A percentile compares a stretch with the other conserved stretches of the same genome.
phyloP scores from a whole-genome alignment of 108 stramenopile species.

The Aureococcus anophagefferens region DNA sequence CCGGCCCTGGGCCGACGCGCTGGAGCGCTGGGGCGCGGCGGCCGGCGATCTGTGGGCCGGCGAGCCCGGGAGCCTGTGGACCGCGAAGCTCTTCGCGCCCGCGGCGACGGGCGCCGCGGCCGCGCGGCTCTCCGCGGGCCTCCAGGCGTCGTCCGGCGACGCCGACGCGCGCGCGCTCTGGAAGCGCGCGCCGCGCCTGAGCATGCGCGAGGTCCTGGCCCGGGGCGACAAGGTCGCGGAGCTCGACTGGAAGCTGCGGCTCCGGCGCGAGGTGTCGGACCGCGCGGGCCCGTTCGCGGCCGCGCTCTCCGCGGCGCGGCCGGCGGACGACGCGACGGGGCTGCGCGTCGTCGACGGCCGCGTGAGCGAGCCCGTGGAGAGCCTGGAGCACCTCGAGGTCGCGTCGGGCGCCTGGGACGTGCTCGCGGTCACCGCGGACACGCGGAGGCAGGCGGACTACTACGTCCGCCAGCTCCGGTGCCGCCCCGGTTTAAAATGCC shows the following conservation, averaged over 20 bases:
- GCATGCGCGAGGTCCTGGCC: conserved; percentile 1
- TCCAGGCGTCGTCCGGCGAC: background rate
- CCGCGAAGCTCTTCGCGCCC: conserved; percentile 10
- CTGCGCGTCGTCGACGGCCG: no score
- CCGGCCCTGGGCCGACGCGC: background rate
- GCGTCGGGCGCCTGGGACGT: background rate
- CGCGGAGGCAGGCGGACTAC: no score
- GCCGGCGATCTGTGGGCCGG: conserved; percentile 1
- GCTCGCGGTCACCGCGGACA: background rate
- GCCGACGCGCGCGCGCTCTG: background rate
- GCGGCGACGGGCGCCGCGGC: background rate
- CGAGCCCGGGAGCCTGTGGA: conserved; percentile 7
- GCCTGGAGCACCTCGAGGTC: background rate
- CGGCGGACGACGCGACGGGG: no score
- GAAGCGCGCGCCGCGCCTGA: background rate
- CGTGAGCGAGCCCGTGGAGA: no score
- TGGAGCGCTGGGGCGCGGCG: background rate
- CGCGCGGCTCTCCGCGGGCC: background rate
- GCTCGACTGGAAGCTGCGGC: conserved; percentile 1
- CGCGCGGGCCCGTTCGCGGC: no score
- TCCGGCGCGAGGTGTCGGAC: background rate
- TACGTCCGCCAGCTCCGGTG: no score
- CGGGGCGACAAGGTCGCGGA: background rate
- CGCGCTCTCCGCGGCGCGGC: no score
- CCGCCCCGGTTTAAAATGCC: no score